Base-by-base conservation (phyloP, 441 rosid genomes). In the Arabidopsis hybrid region DNA sequence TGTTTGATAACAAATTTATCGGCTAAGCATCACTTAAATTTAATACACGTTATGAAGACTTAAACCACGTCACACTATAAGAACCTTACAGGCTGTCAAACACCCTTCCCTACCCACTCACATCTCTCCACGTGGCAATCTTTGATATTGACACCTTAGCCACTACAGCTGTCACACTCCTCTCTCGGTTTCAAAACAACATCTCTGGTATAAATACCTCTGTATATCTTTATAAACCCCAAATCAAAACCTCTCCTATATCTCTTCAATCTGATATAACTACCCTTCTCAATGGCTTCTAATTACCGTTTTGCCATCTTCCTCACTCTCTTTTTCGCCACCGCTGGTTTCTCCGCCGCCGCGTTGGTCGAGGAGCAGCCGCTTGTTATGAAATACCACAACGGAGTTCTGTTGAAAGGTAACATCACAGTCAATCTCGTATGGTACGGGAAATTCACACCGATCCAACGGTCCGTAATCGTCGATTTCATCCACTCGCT, bases 361-460 rank as follows among this genome's bases (percentile, higher is more conserved):
- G 95, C 80, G 61, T 62, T 93, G 40, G 96, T 89, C 50, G 71
- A 91, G 66, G 84, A 93, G 16, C 98, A 91, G 55, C 97, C 98
- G 0, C 84, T 91, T 3, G 83, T 91, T 5, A 81, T 93, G 2
- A 88, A 88, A 58, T 93, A 89, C 81, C 98, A 93, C 59, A 89
- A 93, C 84, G 98, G 97, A 4, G 79, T 66, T 6, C 93, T 93
- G 52, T 77, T 93, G 8, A 91, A 93, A 63, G 97, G 97, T 11
- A 85, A 84, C 70, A 62, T 91, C 68, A 81, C 88, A 40, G 93
- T 91, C 6, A 88, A 93, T 72, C 83, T 93, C 5, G 74, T 93
- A 14, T 93, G 98, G 97, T 93, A 93, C 82, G 98, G 98, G 0
- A 71, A 77, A 55, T 93, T 93, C 78, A 78, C 85, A 3, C 87